phyloP scores from a whole-genome alignment of 163 green algal species.

The Coccomyxa subellipsoidea region DNA sequence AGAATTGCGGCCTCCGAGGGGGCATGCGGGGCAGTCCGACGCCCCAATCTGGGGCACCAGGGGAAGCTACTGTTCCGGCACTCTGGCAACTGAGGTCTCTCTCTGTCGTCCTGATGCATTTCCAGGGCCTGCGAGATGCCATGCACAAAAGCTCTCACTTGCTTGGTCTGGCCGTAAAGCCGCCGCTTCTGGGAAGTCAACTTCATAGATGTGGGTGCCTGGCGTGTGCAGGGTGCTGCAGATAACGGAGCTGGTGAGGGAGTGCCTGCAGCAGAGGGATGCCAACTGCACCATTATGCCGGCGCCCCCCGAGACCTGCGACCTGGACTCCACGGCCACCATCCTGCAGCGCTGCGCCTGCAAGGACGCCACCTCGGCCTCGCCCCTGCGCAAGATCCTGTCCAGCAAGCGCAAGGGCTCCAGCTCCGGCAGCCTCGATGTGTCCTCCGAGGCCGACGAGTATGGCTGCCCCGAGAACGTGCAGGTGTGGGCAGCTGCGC shows the following conservation, averaged over 20 bases:
- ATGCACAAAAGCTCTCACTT: too few relatives aligned
- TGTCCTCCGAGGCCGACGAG: slow-evolving; percentile 10
- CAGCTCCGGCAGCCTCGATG: slow-evolving; percentile 10
- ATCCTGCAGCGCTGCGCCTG: slow-evolving; percentile 28
- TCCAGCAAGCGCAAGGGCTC: slow-evolving; percentile 25
- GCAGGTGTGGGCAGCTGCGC: not conserved
- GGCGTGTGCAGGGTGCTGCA: slow-evolving; percentile 40
- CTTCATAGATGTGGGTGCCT: too few relatives aligned
- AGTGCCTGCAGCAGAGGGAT: slow-evolving; percentile 32
- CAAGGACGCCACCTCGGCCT: slow-evolving; percentile 47
- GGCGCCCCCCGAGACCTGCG: slow-evolving; percentile 28
- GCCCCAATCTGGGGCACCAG: too few relatives aligned
- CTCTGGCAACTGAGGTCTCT: too few relatives aligned
- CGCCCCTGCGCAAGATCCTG: slow-evolving; percentile 19
- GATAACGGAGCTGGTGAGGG: slow-evolving; percentile 41
- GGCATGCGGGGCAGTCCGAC: too few relatives aligned
- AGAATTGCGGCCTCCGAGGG: too few relatives aligned
- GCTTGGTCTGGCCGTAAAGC: too few relatives aligned
- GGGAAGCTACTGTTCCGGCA: too few relatives aligned
- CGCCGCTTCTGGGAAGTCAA: too few relatives aligned
- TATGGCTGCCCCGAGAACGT: slow-evolving; percentile 19
- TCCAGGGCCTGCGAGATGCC: too few relatives aligned
- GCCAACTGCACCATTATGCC: slow-evolving; percentile 36
- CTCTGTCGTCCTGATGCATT: too few relatives aligned
- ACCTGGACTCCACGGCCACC: slow-evolving; percentile 21